Evolutionary conservation across 2,329 filamentous ascomycete species (phyloP), one percentile per base, ranked within the genome.

Genomic region (Chrysosporium queenslandicum): DNA sequence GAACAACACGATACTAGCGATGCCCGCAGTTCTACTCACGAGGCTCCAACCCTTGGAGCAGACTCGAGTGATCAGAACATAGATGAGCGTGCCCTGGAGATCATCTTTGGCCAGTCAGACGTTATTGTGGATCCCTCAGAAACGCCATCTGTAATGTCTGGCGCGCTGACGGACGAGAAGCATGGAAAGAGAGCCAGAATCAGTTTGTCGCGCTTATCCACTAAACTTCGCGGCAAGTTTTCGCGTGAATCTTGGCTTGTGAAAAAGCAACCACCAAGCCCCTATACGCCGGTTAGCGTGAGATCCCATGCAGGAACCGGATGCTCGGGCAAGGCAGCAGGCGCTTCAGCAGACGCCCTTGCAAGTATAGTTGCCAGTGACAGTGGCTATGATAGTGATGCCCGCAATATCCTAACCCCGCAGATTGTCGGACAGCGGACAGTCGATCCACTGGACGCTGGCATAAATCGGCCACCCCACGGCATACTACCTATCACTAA

Each of bases 361-460:
- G 65, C 62, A 37, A 63, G 64, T 49, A 68, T 66, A 47, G 54
- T 69, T 52, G 63, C 65, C 56, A 71, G 64, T 32, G 68, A 68
- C 32, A 60, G 60, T 50, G 67, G 62, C 6, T 71, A 72, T 53
- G 69, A 72, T 52, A 71, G 69, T 45, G 69, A 72, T 59, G 69
- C 69, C 9, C 67, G 67, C 29, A 67, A 55, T 34, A 65, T 72
- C 39, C 52, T 60, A 12, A 70, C 64, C 11, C 67, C 69, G 21
- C 63, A 60, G 20, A 60, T 64, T 12, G 55, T 53, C 18, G 56
- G 48, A 16, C 58, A 59, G 32, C 50, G 53, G 20, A 40, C 37
- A 9, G 32, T 53, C 39, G 56, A 57, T 14, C 41, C 53, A 25
- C 41, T 47, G 29, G 23, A 36, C 27, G 54, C 36, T 16, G 16